Percentiles rank a stretch among this genome's conserved stretches.
Conservation (phyloP, 257 asterid genomes). For the Oldenlandia corymbosa region DNA sequence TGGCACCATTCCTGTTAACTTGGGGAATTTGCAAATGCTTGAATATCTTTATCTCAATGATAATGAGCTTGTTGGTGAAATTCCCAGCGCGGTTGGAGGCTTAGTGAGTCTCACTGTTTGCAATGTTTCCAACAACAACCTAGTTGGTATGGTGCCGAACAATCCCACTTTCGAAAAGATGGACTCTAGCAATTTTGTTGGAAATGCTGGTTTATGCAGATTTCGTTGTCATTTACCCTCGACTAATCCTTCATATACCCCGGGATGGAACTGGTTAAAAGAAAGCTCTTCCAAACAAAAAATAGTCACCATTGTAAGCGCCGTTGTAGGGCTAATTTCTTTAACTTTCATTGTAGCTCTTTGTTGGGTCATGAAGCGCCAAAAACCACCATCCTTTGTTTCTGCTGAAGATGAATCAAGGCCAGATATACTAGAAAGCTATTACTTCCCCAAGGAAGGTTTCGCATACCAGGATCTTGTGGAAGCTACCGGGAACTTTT, state of each 20-base stretch:
- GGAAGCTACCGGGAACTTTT: conserved; percentile 65
- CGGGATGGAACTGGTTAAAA: conserved; percentile 38
- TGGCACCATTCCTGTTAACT: conserved; percentile 54
- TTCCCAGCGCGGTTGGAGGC: conserved; percentile 67
- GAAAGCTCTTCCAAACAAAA: conserved; percentile 43
- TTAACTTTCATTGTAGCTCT: conserved; percentile 44
- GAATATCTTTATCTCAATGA: conserved; percentile 65
- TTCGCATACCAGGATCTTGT: conserved; percentile 67
- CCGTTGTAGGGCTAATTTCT: conserved; percentile 47
- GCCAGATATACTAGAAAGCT: conserved; percentile 40
- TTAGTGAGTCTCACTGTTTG: conserved; percentile 61
- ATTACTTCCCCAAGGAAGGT: conserved; percentile 67
- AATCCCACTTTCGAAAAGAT: conserved; percentile 57
- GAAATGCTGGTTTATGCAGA: conserved; percentile 53
- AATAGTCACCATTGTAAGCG: conserved; percentile 50
- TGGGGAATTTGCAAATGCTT: conserved; percentile 79
- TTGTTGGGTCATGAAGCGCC: conserved; percentile 47
- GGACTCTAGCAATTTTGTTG: conserved; percentile 67
- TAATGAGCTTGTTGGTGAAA: conserved; percentile 69
- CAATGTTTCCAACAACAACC: conserved; percentile 73
- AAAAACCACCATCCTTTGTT: conserved; percentile 24
- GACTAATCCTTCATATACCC: conserved; percentile 16
- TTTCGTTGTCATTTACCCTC: conserved; percentile 35
- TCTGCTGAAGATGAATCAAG: conserved; percentile 36
- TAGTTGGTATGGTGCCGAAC: conserved; percentile 64